A percentile compares a stretch with the other conserved stretches of the same genome.
Evolutionary conservation across 2,329 filamentous ascomycete species (phyloP).

Genomic region (Bipolaris zeicola): DNA sequence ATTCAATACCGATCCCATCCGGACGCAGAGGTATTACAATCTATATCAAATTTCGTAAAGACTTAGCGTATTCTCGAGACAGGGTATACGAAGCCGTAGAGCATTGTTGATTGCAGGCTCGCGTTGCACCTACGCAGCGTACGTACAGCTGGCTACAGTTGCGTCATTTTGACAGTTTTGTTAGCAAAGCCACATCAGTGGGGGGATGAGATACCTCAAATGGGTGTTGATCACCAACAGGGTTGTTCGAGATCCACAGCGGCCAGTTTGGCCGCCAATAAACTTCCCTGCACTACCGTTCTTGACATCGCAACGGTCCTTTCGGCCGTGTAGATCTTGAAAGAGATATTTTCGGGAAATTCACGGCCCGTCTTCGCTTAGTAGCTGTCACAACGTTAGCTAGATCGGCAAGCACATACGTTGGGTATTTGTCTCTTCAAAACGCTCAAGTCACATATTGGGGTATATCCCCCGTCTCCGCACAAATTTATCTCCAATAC

Average conservation of each 20-base stretch:
- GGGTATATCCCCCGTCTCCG: neutral
- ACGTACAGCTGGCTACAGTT: neutral
- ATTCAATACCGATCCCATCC: neutral
- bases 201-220: neutral
- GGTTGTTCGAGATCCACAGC: neutral
- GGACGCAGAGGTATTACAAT: neutral
- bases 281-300: neutral
- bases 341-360: neutral
- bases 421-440: neutral
- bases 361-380: neutral
- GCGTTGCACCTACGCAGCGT: neutral
- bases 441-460: neutral
- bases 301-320: conserved; percentile 1
- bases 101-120: neutral
- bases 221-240: neutral
- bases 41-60: neutral
- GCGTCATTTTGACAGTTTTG: neutral
- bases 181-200: neutral
- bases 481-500: too few species aligned
- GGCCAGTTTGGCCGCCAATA: neutral
- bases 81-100: neutral
- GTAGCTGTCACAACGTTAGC: neutral
- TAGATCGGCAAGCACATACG: conserved; percentile 15
- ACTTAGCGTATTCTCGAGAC: neutral
- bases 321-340: conserved; percentile 15